A percentile compares a stretch with the other conserved stretches of the same genome.
Conservation (phyloP, 2,329 filamentous ascomycete genomes). For the Exophiala sp. region DNA sequence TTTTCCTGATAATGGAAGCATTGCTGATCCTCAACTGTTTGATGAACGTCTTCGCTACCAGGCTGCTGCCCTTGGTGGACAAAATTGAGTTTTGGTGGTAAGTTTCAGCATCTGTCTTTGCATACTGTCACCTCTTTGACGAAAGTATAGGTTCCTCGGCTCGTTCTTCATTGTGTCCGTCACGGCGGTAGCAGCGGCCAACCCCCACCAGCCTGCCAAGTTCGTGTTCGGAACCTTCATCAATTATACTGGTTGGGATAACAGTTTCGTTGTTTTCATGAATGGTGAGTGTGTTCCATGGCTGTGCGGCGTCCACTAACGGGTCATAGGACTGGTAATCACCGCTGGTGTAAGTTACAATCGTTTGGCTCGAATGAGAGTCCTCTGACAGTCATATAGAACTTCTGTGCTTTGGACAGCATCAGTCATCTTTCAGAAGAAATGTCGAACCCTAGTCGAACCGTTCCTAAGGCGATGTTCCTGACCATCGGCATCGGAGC, state of each 20-base stretch:
- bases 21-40: not conserved
- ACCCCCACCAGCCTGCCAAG: conserved; percentile 43
- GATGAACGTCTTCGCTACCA: not conserved
- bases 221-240: conserved; percentile 53
- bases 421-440: conserved; percentile 48
- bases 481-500: conserved; percentile 49
- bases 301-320: not conserved
- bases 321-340: not conserved
- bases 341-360: not conserved
- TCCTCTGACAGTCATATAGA: not conserved
- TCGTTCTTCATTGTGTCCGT: conserved; percentile 49
- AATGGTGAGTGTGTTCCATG: conserved; percentile 34
- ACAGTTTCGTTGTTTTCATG: conserved; percentile 49
- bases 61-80: not conserved
- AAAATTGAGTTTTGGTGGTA: not conserved
- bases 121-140: not conserved
- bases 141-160: conserved; percentile 39
- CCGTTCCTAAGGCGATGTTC: conserved; percentile 50
- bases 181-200: conserved; percentile 44
- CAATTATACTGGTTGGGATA: conserved; percentile 50
- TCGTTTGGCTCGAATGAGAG: not conserved
- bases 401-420: not conserved
- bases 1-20: not conserved
- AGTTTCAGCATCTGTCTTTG: not conserved
- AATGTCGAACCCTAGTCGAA: conserved; percentile 44